Conservation (phyloP, 2,329 filamentous ascomycete species). For the Xylogone sp. region DNA sequence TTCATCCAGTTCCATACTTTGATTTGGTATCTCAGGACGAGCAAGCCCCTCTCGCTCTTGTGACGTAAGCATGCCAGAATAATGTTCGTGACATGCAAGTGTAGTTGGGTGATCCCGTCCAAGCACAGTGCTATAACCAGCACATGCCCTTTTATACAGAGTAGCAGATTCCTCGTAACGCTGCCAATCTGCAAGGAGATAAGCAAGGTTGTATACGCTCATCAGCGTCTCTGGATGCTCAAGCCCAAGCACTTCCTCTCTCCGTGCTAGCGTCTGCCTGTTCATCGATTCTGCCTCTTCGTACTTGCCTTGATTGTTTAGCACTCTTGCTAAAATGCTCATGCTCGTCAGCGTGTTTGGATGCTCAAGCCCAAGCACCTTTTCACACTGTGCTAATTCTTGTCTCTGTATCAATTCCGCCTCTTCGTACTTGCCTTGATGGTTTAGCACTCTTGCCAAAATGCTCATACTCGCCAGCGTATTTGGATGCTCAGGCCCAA, state of each 20-base stretch:
- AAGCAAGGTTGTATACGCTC: too few species aligned
- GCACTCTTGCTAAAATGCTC: slow-evolving; percentile 2
- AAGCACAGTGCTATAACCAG: slow-evolving; percentile 5
- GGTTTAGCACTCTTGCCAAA: slow-evolving; percentile 1
- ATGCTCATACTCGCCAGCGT: slow-evolving; percentile 6
- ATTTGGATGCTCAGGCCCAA: slow-evolving; percentile 6
- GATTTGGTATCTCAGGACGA: background rate
- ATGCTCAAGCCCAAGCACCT: slow-evolving; percentile 4
- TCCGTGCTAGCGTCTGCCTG: too few species aligned
- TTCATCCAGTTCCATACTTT: background rate
- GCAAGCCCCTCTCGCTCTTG: background rate
- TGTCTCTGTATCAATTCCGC: too few species aligned
- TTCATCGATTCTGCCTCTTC: too few species aligned
- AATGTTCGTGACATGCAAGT: background rate
- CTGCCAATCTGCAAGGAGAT: slow-evolving; percentile 3
- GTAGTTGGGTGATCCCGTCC: slow-evolving; percentile 5
- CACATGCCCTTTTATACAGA: slow-evolving; percentile 7
- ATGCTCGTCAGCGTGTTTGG: slow-evolving; percentile 6
- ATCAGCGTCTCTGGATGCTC: too few species aligned
- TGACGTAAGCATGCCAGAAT: background rate
- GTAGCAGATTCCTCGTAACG: slow-evolving; percentile 2
- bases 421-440: too few species aligned
- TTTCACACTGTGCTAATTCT: background rate
- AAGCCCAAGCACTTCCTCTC: too few species aligned
- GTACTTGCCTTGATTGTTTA: too few species aligned